These are phyloP conservation scores for Silene noctiflora DNA, from an alignment of 179 eudicot genomes.

Conservation along the genomic window DNA sequence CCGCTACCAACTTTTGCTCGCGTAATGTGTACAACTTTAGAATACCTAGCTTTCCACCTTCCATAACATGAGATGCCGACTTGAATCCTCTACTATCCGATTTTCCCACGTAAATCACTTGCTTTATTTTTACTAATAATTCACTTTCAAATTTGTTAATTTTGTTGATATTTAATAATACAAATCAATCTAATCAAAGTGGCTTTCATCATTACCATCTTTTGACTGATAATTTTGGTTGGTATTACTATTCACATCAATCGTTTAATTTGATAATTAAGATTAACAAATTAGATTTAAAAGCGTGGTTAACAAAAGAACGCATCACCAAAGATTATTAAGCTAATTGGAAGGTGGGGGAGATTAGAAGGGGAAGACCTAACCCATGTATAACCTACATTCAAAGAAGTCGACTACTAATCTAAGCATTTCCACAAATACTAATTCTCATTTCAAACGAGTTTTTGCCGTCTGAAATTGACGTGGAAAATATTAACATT, in stretches of 20 bases:
- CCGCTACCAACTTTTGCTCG: no score
- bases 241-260: constrained; percentile 10
- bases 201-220: constrained; percentile 13
- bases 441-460: no score
- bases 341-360: constrained; percentile 21
- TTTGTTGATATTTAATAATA: background rate
- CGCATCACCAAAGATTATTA: constrained; percentile 6
- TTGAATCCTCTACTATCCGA: background rate
- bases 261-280: background rate
- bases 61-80: background rate
- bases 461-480: no score
- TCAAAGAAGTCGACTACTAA: background rate
- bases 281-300: constrained; percentile 5
- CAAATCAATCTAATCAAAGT: background rate
- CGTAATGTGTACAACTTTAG: no score
- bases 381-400: constrained; percentile 5
- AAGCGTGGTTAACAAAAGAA: constrained; percentile 12
- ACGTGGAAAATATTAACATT: no score
- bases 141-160: constrained; percentile 8
- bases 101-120: no score
- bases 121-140: background rate
- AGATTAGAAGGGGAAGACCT: background rate
- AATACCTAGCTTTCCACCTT: no score
- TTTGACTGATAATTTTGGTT: constrained; percentile 19
- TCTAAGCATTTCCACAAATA: constrained; percentile 9